Evolutionary conservation across 129 eudicot species (phyloP), one percentile per base, ranked within the genome.

Genomic region (Cynara cardunculus): DNA sequence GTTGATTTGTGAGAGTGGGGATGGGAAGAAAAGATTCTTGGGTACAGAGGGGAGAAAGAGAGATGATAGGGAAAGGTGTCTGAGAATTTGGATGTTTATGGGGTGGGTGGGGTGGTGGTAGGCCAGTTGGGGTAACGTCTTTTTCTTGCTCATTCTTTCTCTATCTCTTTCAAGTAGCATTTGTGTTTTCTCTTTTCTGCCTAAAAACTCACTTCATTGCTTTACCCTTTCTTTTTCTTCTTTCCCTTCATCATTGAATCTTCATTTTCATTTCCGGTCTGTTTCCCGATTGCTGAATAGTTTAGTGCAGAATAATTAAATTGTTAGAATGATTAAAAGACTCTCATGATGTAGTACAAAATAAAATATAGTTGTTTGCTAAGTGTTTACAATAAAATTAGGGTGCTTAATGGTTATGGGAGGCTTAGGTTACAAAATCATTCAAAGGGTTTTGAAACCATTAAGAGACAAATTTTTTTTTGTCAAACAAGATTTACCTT

Each of bases 11-110:
- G 70, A 56, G 71, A 5, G 73, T 16, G 39, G 32, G 76, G 75
- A 7, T 4, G 67, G 73, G 18, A 35, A 69, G 68, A 46, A 72
- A 65, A 81, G 80, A 79, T 82, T 73, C 65, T 64, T 56, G 69
- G 64, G 71, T 34, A 3, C 7, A 37, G 80, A 71, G 61, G 73
- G 80, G 35, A 84, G 74, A 73, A 76, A 49, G 77, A 62, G 75
- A 72, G 72, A 24, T 24, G 84, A 72, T 34, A 72, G 37, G 41
- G 86, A 86, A 71, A 87, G 71, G 41, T 82, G 87, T 77, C 84
- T 87, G 89, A 70, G 82, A 72, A 77, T 80, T 85, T 87, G 96
- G 91, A 87, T 61, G 91, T 74, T 85, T 85, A 71, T 83, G 86
- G 64, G 72, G 83, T 78, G 83, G 82, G 86, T 84, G 66, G 84